Percentiles rank a stretch among this genome's conserved stretches.
Evolutionary conservation across 2,329 filamentous ascomycete species (phyloP).

Genomic region (Beauveria caledonica): DNA sequence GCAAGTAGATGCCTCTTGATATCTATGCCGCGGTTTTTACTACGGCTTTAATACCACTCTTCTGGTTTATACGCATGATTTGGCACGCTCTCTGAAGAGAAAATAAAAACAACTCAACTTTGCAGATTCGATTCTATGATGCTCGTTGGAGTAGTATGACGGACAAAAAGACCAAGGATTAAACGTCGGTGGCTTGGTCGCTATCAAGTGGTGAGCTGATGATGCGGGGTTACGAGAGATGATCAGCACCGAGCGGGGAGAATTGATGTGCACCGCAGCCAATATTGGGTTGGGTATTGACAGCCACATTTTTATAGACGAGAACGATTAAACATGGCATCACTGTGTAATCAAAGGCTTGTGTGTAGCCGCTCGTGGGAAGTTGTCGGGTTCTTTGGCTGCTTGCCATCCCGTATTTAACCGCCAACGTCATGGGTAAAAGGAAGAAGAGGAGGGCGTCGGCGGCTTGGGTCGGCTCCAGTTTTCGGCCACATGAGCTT

Average conservation of each 20-base stretch:
- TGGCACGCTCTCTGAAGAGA: not conserved
- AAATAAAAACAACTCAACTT: not conserved
- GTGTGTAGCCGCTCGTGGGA: not conserved
- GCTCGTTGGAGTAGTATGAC: not conserved
- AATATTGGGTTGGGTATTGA: not conserved
- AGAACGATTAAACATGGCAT: too few species aligned
- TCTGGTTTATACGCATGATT: not conserved
- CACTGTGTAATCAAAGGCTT: not conserved
- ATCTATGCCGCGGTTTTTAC: not conserved
- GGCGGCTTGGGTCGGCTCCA: not conserved
- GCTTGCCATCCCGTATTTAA: too few species aligned
- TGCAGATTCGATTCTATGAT: not conserved
- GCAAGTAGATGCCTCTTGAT: not conserved
- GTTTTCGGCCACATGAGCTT: constrained; percentile 2
- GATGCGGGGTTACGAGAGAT: not conserved
- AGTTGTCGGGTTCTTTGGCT: not conserved
- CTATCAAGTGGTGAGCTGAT: not conserved
- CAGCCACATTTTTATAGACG: not conserved
- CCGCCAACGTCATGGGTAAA: not conserved
- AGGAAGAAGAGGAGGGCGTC: not conserved
- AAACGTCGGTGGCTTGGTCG: not conserved
- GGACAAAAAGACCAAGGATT: not conserved
- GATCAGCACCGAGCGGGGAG: not conserved
- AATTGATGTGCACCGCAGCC: not conserved
- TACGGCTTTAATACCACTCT: not conserved